A percentile compares a stretch with the other conserved stretches of the same genome.
Conservation (phyloP, 176 grass and related monocot genomes). For the Triticum monococcum region DNA sequence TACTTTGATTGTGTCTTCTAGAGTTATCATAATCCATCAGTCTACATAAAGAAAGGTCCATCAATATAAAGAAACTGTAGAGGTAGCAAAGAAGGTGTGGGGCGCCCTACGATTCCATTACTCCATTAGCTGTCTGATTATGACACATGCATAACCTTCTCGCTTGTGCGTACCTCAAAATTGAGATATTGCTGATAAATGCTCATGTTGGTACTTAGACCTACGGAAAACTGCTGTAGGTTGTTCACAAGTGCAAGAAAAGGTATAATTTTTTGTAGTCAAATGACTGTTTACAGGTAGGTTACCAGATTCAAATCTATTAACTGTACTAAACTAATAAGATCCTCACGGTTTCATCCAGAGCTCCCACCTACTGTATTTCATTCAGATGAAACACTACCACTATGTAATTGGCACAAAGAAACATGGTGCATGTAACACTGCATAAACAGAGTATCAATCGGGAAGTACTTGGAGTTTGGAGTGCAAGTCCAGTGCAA, state of each 20-base stretch:
- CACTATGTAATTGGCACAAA: not conserved
- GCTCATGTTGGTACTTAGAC: slow-evolving; percentile 7
- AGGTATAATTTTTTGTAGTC: not conserved
- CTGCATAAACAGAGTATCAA: not conserved
- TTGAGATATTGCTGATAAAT: slow-evolving; percentile 21
- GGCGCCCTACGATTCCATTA: not conserved
- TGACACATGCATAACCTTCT: slow-evolving; percentile 1
- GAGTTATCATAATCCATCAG: slow-evolving; percentile 44
- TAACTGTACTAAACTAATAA: not conserved
- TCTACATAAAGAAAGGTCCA: slow-evolving; percentile 24
- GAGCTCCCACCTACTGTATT: not conserved
- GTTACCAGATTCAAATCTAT: not conserved
- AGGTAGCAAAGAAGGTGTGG: slow-evolving; percentile 1
- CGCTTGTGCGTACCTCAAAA: slow-evolving; percentile 1
- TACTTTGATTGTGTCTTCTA: slow-evolving; percentile 33
- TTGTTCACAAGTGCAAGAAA: slow-evolving; percentile 6
- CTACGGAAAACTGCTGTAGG: not conserved
- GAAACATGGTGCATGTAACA: slow-evolving; percentile 9
- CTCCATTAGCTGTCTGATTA: not conserved
- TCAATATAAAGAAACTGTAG: slow-evolving; percentile 24
- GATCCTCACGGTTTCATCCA: not conserved
- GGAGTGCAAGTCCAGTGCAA: not conserved
- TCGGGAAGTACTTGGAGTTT: not conserved
- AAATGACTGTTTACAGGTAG: not conserved
- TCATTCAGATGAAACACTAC: slow-evolving; percentile 6